A percentile compares a stretch with the other conserved stretches of the same genome.
Conservation (phyloP, 129 eudicot genomes). For the Flaveria bidentis region DNA sequence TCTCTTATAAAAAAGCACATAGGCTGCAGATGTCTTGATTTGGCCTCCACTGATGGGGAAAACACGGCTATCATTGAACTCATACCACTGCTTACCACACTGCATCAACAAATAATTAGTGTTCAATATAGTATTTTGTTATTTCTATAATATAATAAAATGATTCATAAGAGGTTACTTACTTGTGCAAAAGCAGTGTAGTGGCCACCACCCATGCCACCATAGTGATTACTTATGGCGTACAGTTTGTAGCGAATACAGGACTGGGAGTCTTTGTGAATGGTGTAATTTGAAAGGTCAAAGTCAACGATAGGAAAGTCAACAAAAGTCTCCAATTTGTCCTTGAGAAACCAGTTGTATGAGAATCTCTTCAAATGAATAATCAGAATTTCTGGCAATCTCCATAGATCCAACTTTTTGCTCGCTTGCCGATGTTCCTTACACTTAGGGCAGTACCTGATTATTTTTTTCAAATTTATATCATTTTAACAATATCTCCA, state of each 20-base stretch:
- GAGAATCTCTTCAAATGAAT: conserved; percentile 88
- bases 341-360: conserved; percentile 50
- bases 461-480: not conserved
- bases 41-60: conserved; percentile 52
- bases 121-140: not conserved
- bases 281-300: conserved; percentile 54
- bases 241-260: conserved; percentile 56
- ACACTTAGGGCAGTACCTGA: conserved; percentile 91
- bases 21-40: conserved; percentile 82
- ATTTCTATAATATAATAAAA: not conserved
- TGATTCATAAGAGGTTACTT: conserved; percentile 39
- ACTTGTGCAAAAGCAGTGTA: conserved; percentile 87
- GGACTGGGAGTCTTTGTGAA: conserved; percentile 38
- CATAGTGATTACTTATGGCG: conserved; percentile 85
- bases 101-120: conserved; percentile 38
- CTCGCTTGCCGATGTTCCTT: conserved; percentile 73
- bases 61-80: conserved; percentile 73
- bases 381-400: conserved; percentile 80
- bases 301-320: conserved; percentile 80
- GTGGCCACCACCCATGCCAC: conserved; percentile 87
- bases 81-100: conserved; percentile 75
- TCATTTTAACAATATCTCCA: not conserved
- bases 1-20: conserved; percentile 86
- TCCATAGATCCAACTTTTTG: conserved; percentile 90
- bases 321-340: conserved; percentile 84